phyloP scores from a whole-genome alignment of 495 filamentous ascomycete genomes.

The Saxophila tyrrhenica region DNA sequence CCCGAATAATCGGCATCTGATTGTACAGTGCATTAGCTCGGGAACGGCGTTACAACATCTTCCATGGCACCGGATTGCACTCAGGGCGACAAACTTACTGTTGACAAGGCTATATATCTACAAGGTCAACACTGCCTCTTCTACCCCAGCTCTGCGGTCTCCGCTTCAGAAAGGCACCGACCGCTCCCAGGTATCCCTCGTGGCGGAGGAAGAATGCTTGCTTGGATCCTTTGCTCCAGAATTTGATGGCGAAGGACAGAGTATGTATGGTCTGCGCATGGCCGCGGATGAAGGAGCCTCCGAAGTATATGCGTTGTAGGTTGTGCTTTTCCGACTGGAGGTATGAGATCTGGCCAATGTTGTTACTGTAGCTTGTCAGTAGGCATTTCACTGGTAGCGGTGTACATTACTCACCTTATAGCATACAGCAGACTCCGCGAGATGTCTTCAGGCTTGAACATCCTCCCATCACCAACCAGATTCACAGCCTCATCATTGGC shows the following conservation, averaged over 20 bases:
- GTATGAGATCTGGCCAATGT: constrained; percentile 96
- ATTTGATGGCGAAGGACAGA: constrained; percentile 85
- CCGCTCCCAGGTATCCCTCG: constrained; percentile 92
- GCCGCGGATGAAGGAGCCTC: constrained; percentile 90
- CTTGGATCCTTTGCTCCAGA: constrained; percentile 90
- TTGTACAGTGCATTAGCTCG: background rate
- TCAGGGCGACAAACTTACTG: background rate
- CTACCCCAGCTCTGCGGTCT: constrained; percentile 43
- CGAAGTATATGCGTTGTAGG: constrained; percentile 90
- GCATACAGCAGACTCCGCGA: constrained; percentile 70
- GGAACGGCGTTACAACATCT: background rate
- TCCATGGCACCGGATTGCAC: background rate
- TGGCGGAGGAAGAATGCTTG: constrained; percentile 94
- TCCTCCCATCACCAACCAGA: constrained; percentile 22
- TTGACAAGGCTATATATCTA: too few species aligned
- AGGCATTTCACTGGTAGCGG: constrained; percentile 17
- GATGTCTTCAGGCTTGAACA: constrained; percentile 54
- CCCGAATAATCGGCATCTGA: too few species aligned
- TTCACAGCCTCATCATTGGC: constrained; percentile 2
- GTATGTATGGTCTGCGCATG: constrained; percentile 97
- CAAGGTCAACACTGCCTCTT: background rate
- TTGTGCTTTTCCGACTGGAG: constrained; percentile 86
- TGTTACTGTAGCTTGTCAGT: constrained; percentile 50
- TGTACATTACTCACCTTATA: constrained; percentile 55
- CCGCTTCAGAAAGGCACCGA: constrained; percentile 85